Evolutionary conservation across 768 basidiomycete species (phyloP), one percentile per base, ranked within the genome.

Genomic region (Kwoniella dejecticola): DNA sequence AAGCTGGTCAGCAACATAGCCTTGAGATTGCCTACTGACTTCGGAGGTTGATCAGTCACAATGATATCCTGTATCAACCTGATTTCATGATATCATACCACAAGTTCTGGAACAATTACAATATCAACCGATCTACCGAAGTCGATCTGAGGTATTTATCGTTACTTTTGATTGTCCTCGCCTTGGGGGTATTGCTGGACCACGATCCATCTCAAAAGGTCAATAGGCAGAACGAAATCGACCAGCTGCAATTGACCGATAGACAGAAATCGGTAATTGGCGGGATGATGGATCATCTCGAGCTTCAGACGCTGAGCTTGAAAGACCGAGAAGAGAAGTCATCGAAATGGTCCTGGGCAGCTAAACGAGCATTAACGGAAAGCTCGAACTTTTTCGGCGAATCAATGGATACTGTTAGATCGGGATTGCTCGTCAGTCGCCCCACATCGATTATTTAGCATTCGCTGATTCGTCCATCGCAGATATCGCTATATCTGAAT

Each of bases 111-210:
- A 46, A 42, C 7, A 46, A 54, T 3, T 52, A 57, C 56, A 57
- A 67, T 15, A 52, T 33, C 8, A 54, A 65, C 19, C 57, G 52
- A n/a, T 57, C 60, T 1, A 30, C 55, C 3, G 17, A 63, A n/a
- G 46, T 66, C 29, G 70, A 72, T 44, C 49, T 69, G 13, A 56
- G 68, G 1, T 58, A 62, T 24, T 41, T 72, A 6, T 59, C 64
- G 0, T 52, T 72, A 10, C 42, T 72, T 11, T 56, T 72, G 31
- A 67, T 69, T 26, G 49, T 69, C 17, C 30, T 69, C 1, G 64
- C 70, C 2, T 69, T 67, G 36, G 70, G 70, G 2, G 59, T 64
- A 4, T 33, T 72, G 15, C 56, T 72, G 12, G 70, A 63, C 26
- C 46, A 61, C 33, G 61, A 61, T 41, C 47, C 57, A 5, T 31